Conservation (phyloP, 129 eudicot genomes). For the Chrysanthemum lavandulifolium region DNA sequence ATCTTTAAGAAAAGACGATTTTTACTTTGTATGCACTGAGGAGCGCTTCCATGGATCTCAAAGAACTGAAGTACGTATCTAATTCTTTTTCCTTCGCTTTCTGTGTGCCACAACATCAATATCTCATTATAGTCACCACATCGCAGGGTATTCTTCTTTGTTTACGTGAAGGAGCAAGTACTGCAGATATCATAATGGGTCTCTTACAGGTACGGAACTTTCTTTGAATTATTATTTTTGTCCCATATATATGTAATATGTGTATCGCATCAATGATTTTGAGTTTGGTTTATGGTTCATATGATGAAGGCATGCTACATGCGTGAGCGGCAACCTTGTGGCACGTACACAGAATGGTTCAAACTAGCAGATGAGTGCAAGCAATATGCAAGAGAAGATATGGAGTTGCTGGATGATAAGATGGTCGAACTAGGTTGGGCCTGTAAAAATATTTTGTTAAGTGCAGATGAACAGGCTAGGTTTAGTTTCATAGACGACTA, state of each 20-base stretch:
- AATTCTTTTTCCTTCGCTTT: background rate
- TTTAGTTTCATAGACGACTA: conserved; percentile 65
- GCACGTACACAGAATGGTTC: conserved; percentile 49
- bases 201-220: conserved; percentile 57
- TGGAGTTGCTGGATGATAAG: conserved; percentile 41
- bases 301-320: conserved; percentile 62
- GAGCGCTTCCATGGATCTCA: conserved; percentile 30
- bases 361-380: conserved; percentile 54
- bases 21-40: conserved; percentile 78
- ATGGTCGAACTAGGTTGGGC: conserved; percentile 69
- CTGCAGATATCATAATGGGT: conserved; percentile 67
- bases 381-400: conserved; percentile 43
- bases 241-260: background rate
- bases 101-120: background rate
- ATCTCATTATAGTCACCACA: conserved; percentile 12
- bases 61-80: conserved; percentile 24
- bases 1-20: conserved; percentile 58
- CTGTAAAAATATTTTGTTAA: conserved; percentile 66
- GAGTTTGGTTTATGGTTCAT: background rate
- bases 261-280: background rate
- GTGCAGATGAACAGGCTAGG: conserved; percentile 64
- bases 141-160: conserved; percentile 72
- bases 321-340: conserved; percentile 45
- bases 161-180: conserved; percentile 79
- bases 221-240: background rate